phyloP scores from a whole-genome alignment of 2,329 filamentous ascomycete species.

The Leptographium procerum region DNA sequence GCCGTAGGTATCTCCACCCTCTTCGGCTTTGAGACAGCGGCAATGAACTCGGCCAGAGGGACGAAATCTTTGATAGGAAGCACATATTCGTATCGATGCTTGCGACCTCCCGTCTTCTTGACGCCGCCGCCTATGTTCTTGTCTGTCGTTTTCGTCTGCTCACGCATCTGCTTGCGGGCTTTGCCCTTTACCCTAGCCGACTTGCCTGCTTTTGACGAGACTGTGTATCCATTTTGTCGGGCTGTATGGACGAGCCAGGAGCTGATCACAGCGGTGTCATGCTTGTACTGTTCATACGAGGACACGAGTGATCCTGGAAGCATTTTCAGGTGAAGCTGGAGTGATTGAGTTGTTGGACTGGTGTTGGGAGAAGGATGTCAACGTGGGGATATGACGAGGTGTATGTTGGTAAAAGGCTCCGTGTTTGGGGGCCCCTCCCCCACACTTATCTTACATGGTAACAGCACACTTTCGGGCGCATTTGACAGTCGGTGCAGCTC shows the following conservation, averaged over 20 bases:
- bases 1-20: constrained; percentile 17
- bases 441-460: too few relatives aligned
- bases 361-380: not conserved
- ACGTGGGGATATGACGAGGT: too few relatives aligned
- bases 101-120: not conserved
- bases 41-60: constrained; percentile 25
- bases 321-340: not conserved
- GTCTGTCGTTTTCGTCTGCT: not conserved
- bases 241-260: constrained; percentile 31
- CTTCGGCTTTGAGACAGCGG: constrained; percentile 12
- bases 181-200: constrained; percentile 17
- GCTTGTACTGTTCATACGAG: constrained; percentile 27
- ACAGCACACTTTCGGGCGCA: too few relatives aligned
- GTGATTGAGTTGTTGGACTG: not conserved
- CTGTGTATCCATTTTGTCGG: constrained; percentile 18
- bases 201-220: constrained; percentile 9
- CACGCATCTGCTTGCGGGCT: constrained; percentile 16
- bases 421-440: too few relatives aligned
- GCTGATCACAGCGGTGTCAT: constrained; percentile 27
- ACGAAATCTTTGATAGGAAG: constrained; percentile 27
- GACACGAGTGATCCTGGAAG: constrained; percentile 13
- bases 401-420: too few relatives aligned
- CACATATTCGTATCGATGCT: constrained; percentile 17
- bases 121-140: not conserved
- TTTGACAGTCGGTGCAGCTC: too few relatives aligned